These are phyloP conservation scores for Verticillium alfalfae DNA, from an alignment of 2,329 filamentous ascomycete species.

Conservation along the genomic window DNA sequence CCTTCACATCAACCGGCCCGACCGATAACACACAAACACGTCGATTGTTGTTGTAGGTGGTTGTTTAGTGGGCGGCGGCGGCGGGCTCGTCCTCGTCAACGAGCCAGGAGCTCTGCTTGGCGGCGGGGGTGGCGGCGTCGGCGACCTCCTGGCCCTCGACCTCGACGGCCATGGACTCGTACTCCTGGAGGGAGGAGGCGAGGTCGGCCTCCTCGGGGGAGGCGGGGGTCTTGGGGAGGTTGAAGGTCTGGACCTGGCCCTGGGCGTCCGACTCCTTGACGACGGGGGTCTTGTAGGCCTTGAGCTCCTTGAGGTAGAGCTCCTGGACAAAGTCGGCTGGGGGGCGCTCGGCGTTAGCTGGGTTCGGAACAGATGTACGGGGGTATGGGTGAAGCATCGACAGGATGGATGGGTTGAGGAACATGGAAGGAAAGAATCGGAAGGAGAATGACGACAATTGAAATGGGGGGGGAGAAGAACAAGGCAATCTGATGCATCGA, in stretches of 20 bases:
- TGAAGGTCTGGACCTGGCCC: constrained; percentile 87
- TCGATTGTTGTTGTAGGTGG: background rate
- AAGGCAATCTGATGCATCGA: background rate
- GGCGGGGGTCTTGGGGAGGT: constrained; percentile 69
- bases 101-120: constrained; percentile 54
- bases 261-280: constrained; percentile 84
- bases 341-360: background rate
- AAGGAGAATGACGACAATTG: background rate
- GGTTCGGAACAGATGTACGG: background rate
- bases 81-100: constrained; percentile 63
- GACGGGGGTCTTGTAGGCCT: constrained; percentile 82
- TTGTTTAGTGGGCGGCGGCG: constrained; percentile 38
- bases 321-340: constrained; percentile 98
- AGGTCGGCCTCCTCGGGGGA: constrained; percentile 95
- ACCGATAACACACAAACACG: background rate
- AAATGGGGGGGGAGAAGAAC: background rate
- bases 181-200: constrained; percentile 84
- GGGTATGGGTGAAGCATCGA: background rate
- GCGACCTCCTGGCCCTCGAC: constrained; percentile 77
- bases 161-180: constrained; percentile 91
- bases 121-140: constrained; percentile 50
- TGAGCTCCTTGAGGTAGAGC: constrained; percentile 93
- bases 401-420: background rate
- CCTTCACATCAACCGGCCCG: background rate
- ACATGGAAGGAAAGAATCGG: background rate